These are phyloP conservation scores for Suillus subaureus DNA, from an alignment of 768 basidiomycete species.

Conservation along the genomic window DNA sequence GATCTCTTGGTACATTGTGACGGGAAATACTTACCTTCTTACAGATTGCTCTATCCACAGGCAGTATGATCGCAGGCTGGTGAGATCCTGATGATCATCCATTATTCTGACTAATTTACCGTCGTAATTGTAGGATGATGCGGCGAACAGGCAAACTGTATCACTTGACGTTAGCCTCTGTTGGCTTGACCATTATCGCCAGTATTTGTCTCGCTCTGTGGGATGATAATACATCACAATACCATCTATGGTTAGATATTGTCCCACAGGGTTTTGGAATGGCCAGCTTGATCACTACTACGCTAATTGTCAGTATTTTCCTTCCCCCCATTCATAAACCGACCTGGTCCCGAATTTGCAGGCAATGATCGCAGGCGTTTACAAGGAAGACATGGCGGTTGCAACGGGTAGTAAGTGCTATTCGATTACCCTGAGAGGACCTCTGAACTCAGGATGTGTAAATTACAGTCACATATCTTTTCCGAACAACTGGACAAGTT, in stretches of 20 bases:
- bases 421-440: slow-evolving; percentile 7
- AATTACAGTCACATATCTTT: slow-evolving; percentile 82
- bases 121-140: slow-evolving; percentile 64
- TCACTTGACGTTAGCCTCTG: slow-evolving; percentile 67
- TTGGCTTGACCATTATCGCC: slow-evolving; percentile 60
- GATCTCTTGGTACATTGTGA: slow-evolving; percentile 11
- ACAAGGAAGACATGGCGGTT: slow-evolving; percentile 81
- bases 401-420: slow-evolving; percentile 83
- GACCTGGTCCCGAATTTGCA: slow-evolving; percentile 31
- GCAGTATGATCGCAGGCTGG: slow-evolving; percentile 90
- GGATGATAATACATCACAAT: slow-evolving; percentile 58
- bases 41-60: slow-evolving; percentile 78
- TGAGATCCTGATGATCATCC: slow-evolving; percentile 35
- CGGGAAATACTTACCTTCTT: slow-evolving; percentile 19
- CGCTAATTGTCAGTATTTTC: slow-evolving; percentile 66
- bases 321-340: slow-evolving; percentile 12
- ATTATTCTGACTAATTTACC: slow-evolving; percentile 10
- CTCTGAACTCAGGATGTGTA: slow-evolving; percentile 11
- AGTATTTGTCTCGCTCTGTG: slow-evolving; percentile 65
- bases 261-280: slow-evolving; percentile 84
- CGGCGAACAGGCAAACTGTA: slow-evolving; percentile 86
- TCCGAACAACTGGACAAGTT: slow-evolving; percentile 93
- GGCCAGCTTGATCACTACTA: slow-evolving; percentile 84
- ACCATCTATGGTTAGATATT: slow-evolving; percentile 78
- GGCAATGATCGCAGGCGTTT: slow-evolving; percentile 87